Evolutionary conservation across 768 basidiomycete species (phyloP), one percentile per base, ranked within the genome.

Genomic region (Tulasnella sp.): DNA sequence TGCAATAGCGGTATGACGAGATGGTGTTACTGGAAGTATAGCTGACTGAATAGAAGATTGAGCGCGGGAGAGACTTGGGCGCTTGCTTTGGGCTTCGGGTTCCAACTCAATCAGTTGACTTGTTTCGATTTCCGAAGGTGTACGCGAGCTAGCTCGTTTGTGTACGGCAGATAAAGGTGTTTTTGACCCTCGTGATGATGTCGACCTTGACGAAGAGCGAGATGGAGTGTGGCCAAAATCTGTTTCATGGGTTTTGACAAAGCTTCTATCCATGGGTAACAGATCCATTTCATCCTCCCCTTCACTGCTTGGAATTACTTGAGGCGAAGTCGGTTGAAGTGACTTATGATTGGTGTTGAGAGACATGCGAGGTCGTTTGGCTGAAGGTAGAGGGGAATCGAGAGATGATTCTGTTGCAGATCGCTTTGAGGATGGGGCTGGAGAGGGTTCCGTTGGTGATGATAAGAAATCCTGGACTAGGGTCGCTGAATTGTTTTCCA

Each of bases 301-400:
- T 32, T 51, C 49, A 22, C 49, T 51, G 19, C 49, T 51, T 13
- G 49, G 40, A 20, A 51, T 43, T 4, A 51, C 33, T 19, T 51
- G 24, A 15, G 22, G 32, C 37, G 20, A 37, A 25, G 15, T 28
- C 19, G 34, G 13, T 25, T 37, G 47, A 12, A 13, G 16, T 22
- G 16, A 16, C 12, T 27, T n/a, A 15, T 34, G 40, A n/a, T 5
- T 19, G 35, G 40, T 22, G 12, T 22, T 12, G 24, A 25, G 31
- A 13, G n/a, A 10, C 3, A 37, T 37, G 3, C 33, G 22, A 13
- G 31, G 32, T 28, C 34, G 37, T 28, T 48, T 48, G 6, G 47
- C 28, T 8, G 47, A 13, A 20, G 34, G 47, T 9, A 27, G 12
- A 12, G 47, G 25, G 20, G 15, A 3, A 9, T 4, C 8, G 10